These are phyloP conservation scores for Sistotremastrum niveocremeum DNA, from an alignment of 768 basidiomycete genomes.

Conservation along the genomic window DNA sequence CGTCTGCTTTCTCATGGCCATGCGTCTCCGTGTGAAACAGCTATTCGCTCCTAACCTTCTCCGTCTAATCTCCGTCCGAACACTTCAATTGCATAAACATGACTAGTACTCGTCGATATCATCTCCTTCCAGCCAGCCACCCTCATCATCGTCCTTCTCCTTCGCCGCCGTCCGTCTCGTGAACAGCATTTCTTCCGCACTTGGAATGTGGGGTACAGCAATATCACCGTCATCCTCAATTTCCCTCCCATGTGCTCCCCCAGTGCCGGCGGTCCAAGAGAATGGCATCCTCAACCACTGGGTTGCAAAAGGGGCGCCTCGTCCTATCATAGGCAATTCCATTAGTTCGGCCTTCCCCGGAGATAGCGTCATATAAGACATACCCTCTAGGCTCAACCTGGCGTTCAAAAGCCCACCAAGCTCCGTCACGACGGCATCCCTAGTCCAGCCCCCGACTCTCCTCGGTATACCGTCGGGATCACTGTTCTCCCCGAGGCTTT, in stretches of 20 bases:
- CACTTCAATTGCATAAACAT: not conserved
- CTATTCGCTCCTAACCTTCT: too few relatives aligned
- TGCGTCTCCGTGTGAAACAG: too few relatives aligned
- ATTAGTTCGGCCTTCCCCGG: conserved; percentile 18
- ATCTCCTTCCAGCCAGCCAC: conserved; percentile 20
- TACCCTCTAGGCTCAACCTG: not conserved
- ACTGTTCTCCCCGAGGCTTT: not conserved
- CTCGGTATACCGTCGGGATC: conserved; percentile 13
- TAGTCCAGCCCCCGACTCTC: conserved; percentile 35
- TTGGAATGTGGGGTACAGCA: conserved; percentile 12
- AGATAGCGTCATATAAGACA: not conserved
- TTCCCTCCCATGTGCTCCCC: conserved; percentile 8
- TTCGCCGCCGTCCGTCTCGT: conserved; percentile 22
- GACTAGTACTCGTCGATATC: conserved; percentile 22
- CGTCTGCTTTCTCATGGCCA: too few relatives aligned
- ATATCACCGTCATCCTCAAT: conserved; percentile 8
- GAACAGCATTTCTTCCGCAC: conserved; percentile 18
- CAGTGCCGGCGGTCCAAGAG: conserved; percentile 14
- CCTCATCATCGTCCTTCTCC: conserved; percentile 12
- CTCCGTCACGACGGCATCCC: conserved; percentile 37
- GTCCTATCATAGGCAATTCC: conserved; percentile 8
- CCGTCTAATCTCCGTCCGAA: too few relatives aligned
- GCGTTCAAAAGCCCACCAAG: conserved; percentile 48
- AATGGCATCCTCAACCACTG: conserved; percentile 42
- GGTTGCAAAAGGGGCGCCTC: not conserved